phyloP scores from a whole-genome alignment of 371 early-diverging fungal species.

The Haplosporangium sp. region DNA sequence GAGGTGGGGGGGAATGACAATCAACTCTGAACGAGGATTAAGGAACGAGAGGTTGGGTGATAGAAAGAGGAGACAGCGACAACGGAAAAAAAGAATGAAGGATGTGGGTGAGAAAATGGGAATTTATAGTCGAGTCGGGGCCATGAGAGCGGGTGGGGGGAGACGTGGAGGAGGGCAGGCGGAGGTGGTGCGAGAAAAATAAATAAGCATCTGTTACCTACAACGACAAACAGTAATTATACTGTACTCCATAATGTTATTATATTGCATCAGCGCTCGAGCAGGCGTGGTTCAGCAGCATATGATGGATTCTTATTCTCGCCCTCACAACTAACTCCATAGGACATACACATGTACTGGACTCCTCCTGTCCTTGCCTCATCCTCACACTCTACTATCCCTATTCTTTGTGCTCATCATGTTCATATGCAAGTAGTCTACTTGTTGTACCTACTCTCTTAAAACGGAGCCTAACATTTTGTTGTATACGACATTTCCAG shows the following conservation, averaged over 20 bases:
- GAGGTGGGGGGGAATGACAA: background rate
- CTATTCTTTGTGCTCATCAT: background rate
- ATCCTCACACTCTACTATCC: background rate
- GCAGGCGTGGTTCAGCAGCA: background rate
- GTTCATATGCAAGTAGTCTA: background rate
- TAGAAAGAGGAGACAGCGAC: conserved; percentile 19
- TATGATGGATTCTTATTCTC: background rate
- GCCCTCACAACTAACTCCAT: background rate
- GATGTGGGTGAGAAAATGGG: background rate
- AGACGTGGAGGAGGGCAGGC: background rate
- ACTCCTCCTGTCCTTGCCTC: background rate
- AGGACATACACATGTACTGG: background rate
- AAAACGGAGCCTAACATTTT: no score
- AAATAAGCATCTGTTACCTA: background rate
- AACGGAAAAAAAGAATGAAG: background rate
- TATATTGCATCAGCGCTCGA: no score
- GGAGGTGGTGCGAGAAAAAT: background rate
- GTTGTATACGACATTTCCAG: no score
- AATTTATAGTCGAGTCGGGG: conserved; percentile 26
- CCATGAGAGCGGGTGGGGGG: conserved; percentile 34
- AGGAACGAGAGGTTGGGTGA: conserved; percentile 4
- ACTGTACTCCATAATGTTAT: background rate
- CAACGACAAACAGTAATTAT: background rate
- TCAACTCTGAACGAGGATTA: conserved; percentile 6
- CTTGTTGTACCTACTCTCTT: no score